Evolutionary conservation across 202 grass and related monocot species (phyloP).

Genomic region (Dendrocalamus latiflorus): DNA sequence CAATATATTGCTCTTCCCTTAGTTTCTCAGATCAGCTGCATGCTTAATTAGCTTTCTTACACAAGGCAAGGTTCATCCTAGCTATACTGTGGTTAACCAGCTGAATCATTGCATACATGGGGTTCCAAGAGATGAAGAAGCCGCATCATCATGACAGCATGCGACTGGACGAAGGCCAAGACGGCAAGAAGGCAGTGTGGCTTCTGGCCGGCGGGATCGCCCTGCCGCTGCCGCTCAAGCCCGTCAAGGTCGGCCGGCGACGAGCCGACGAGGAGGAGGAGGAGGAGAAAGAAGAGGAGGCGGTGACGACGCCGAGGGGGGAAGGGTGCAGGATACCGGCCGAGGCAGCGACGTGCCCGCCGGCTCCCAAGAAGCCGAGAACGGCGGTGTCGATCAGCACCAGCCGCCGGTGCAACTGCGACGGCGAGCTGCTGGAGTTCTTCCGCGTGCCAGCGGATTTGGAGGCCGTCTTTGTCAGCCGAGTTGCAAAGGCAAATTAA

Average conservation of each 20-base stretch:
- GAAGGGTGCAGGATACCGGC: constrained; percentile 34
- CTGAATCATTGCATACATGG: background rate
- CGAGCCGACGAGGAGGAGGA: background rate
- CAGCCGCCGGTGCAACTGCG: constrained; percentile 27
- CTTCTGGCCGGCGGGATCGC: background rate
- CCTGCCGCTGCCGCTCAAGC: constrained; percentile 21
- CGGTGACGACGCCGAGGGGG: constrained; percentile 38
- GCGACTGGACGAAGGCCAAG: background rate
- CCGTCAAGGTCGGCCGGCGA: constrained; percentile 25
- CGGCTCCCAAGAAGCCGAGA: constrained; percentile 47
- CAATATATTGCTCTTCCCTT: background rate
- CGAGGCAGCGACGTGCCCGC: constrained; percentile 38
- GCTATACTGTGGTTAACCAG: background rate
- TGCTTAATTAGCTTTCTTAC: background rate
- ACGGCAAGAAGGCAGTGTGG: background rate
- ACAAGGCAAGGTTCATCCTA: background rate
- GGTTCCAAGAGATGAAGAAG: constrained; percentile 26
- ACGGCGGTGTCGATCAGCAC: constrained; percentile 15
- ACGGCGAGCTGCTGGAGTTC: constrained; percentile 41
- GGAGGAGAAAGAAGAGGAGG: background rate
- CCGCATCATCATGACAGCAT: background rate
- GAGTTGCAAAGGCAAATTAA: constrained; percentile 35
- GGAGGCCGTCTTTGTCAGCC: constrained; percentile 34
- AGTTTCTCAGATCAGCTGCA: background rate
- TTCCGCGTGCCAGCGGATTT: constrained; percentile 47